Evolutionary conservation across 805 yeast genomes (phyloP).

Genomic region (Saturnispora sekii): DNA sequence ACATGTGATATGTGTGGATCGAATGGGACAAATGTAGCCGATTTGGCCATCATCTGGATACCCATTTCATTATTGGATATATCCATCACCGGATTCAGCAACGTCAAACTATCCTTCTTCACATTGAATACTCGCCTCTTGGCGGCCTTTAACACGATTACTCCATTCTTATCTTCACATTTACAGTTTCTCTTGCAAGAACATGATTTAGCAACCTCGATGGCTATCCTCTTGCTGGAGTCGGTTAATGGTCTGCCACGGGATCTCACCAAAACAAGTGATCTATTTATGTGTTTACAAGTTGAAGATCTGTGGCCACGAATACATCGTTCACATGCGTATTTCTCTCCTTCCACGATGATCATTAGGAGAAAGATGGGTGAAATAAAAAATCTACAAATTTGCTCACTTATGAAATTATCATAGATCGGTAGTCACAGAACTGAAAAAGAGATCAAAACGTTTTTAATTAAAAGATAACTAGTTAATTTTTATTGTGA

Average conservation of each 20-base stretch:
- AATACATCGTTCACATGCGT: slow-evolving; percentile 80
- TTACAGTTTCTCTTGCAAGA: slow-evolving; percentile 3
- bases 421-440: too few relatives aligned
- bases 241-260: slow-evolving; percentile 76
- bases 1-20: not conserved
- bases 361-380: slow-evolving; percentile 40
- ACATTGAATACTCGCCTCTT: slow-evolving; percentile 30
- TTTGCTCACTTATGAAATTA: not conserved
- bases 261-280: slow-evolving; percentile 77
- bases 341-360: slow-evolving; percentile 65
- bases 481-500: too few relatives aligned
- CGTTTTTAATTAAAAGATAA: too few relatives aligned
- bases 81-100: slow-evolving; percentile 27
- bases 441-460: too few relatives aligned
- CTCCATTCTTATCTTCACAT: slow-evolving; percentile 5
- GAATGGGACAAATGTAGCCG: not conserved
- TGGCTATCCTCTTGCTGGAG: slow-evolving; percentile 50
- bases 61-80: slow-evolving; percentile 27
- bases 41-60: slow-evolving; percentile 19
- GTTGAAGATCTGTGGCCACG: slow-evolving; percentile 87
- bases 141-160: slow-evolving; percentile 27
- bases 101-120: slow-evolving; percentile 24
- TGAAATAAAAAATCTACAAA: not conserved
- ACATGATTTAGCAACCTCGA: slow-evolving; percentile 33
- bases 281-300: slow-evolving; percentile 73